phyloP scores from a whole-genome alignment of 371 early-diverging fungal genomes.

The Syncephalis plumigaleata region DNA sequence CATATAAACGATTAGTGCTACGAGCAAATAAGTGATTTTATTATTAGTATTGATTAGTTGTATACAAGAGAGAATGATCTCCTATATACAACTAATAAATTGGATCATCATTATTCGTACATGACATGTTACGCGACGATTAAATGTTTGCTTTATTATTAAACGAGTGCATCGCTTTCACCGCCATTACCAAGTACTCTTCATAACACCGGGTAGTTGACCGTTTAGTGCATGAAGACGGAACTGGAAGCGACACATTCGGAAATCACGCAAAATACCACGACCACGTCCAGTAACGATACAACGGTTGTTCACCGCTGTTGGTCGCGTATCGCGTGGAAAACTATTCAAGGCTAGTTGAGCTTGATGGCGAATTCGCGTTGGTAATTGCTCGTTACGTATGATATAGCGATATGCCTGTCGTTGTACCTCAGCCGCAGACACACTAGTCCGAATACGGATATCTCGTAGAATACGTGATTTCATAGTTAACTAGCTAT shows the following conservation, averaged over 20 bases:
- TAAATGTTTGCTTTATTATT: too few relatives aligned
- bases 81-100: too few relatives aligned
- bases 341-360: slow-evolving; percentile 57
- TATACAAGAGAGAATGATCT: too few relatives aligned
- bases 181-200: slow-evolving; percentile 52
- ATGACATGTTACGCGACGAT: too few relatives aligned
- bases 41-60: too few relatives aligned
- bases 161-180: background rate
- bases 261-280: slow-evolving; percentile 65
- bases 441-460: slow-evolving; percentile 47
- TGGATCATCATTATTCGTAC: too few relatives aligned
- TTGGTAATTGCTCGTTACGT: slow-evolving; percentile 56
- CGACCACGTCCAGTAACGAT: slow-evolving; percentile 67
- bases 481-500: too few relatives aligned
- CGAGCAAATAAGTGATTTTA: too few relatives aligned
- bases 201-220: slow-evolving; percentile 68
- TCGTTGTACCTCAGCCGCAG: slow-evolving; percentile 49
- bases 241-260: slow-evolving; percentile 65
- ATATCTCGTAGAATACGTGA: slow-evolving; percentile 54
- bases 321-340: slow-evolving; percentile 49
- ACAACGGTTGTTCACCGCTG: slow-evolving; percentile 59
- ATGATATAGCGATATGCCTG: slow-evolving; percentile 65
- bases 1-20: too few relatives aligned
- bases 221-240: slow-evolving; percentile 66
- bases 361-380: slow-evolving; percentile 65